phyloP scores from a whole-genome alignment of 2,329 filamentous ascomycete species.

The Capronia americana region DNA sequence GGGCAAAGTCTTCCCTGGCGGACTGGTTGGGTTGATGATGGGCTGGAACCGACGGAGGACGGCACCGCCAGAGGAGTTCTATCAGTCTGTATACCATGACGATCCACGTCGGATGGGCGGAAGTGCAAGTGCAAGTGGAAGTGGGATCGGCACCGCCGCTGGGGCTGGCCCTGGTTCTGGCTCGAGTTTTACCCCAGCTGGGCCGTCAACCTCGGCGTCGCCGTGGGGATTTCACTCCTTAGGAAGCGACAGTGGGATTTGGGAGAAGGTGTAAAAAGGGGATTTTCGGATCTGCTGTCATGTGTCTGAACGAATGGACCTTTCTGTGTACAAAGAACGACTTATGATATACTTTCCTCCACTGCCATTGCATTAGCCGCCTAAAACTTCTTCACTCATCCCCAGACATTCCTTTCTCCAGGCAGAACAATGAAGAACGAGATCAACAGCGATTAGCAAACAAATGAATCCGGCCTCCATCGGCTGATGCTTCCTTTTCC shows the following conservation, averaged over 20 bases:
- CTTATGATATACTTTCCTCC: neutral
- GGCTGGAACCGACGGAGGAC: slow-evolving; percentile 51
- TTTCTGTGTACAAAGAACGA: neutral
- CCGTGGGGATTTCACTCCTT: slow-evolving; percentile 24
- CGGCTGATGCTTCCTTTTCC: neutral
- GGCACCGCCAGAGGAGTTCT: slow-evolving; percentile 4
- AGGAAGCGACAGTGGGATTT: slow-evolving; percentile 38
- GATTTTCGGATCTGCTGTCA: neutral
- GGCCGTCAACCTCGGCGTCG: slow-evolving; percentile 1
- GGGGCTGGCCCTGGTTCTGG: slow-evolving; percentile 6
- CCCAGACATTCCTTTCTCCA: neutral
- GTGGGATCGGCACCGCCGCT: neutral
- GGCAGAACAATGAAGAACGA: neutral
- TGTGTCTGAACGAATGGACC: neutral
- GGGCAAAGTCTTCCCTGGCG: slow-evolving; percentile 76
- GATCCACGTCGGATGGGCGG: neutral
- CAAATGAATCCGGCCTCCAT: neutral
- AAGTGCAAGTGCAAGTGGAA: slow-evolving; percentile 10
- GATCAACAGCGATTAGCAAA: neutral
- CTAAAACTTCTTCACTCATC: neutral
- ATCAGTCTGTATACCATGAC: slow-evolving; percentile 8
- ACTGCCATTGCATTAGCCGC: neutral
- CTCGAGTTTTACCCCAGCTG: neutral
- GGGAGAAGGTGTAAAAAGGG: slow-evolving; percentile 39
- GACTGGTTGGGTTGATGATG: slow-evolving; percentile 92